A percentile compares a stretch with the other conserved stretches of the same genome.
phyloP scores from a whole-genome alignment of 2,329 filamentous ascomycete genomes.

The Pseudogymnoascus pannorum region DNA sequence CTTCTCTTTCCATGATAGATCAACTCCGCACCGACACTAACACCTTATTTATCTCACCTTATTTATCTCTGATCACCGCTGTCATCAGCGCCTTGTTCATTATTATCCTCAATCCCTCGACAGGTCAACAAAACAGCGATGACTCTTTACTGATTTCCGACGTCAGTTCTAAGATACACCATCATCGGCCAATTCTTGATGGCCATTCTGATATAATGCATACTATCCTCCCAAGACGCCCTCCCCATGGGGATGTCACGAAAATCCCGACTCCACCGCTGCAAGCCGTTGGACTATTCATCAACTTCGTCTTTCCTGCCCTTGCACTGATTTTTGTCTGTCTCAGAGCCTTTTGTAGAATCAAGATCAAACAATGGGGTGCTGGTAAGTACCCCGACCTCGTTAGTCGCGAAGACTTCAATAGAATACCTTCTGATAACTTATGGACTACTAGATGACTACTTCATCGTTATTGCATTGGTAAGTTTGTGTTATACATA shows the following conservation, averaged over 20 bases:
- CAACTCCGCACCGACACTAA: slow-evolving; percentile 1
- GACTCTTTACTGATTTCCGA: neutral
- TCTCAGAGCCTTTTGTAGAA: slow-evolving; percentile 24
- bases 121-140: neutral
- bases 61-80: neutral
- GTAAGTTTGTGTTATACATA: neutral
- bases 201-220: neutral
- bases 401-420: slow-evolving; percentile 1
- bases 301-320: slow-evolving; percentile 30
- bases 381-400: slow-evolving; percentile 20
- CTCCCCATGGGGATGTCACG: neutral
- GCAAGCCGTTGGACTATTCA: slow-evolving; percentile 26
- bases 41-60: slow-evolving; percentile 8
- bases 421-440: neutral
- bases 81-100: neutral
- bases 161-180: neutral
- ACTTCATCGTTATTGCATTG: neutral
- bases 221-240: slow-evolving; percentile 1
- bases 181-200: neutral
- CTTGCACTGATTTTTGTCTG: slow-evolving; percentile 25
- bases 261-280: slow-evolving; percentile 30
- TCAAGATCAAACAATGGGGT: slow-evolving; percentile 26
- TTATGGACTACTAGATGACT: neutral
- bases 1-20: neutral
- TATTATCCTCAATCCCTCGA: neutral